phyloP scores from a whole-genome alignment of 176 grass and related monocot species.

The barley (Hordeum vulgare) region DNA sequence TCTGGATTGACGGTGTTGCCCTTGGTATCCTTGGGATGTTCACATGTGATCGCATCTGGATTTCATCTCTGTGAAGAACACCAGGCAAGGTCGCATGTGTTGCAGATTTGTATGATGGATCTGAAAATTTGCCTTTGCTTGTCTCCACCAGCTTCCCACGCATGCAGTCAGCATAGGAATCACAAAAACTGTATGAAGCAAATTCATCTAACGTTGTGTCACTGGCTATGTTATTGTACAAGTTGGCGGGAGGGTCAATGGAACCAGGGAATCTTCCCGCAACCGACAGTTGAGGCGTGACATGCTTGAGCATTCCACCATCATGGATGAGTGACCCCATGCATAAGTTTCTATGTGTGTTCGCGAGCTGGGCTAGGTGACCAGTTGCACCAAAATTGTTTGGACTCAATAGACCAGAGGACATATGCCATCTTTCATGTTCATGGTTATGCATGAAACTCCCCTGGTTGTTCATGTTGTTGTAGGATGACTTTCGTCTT shows the following conservation, averaged over 20 bases:
- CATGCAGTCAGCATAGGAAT: background rate
- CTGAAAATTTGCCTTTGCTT: too few relatives aligned
- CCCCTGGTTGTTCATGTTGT: background rate
- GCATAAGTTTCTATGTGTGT: background rate
- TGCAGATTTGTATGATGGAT: too few relatives aligned
- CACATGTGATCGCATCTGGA: too few relatives aligned
- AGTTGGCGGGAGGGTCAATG: background rate
- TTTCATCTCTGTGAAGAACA: too few relatives aligned
- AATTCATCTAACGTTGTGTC: background rate
- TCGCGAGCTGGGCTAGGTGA: background rate
- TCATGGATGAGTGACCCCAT: background rate
- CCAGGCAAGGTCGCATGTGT: too few relatives aligned
- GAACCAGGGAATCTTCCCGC: background rate
- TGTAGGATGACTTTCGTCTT: background rate
- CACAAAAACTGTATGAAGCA: background rate
- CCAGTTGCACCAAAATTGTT: background rate
- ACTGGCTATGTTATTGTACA: constrained; percentile 14
- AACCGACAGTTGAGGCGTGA: background rate
- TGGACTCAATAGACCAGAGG: background rate
- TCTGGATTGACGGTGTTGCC: background rate
- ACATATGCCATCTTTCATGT: background rate
- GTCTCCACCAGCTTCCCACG: background rate
- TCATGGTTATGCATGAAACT: constrained; percentile 14
- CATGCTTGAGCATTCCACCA: background rate
- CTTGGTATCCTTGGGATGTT: background rate